Conservation (phyloP, 495 filamentous ascomycete genomes). For the Aspergillus bertholletiae region DNA sequence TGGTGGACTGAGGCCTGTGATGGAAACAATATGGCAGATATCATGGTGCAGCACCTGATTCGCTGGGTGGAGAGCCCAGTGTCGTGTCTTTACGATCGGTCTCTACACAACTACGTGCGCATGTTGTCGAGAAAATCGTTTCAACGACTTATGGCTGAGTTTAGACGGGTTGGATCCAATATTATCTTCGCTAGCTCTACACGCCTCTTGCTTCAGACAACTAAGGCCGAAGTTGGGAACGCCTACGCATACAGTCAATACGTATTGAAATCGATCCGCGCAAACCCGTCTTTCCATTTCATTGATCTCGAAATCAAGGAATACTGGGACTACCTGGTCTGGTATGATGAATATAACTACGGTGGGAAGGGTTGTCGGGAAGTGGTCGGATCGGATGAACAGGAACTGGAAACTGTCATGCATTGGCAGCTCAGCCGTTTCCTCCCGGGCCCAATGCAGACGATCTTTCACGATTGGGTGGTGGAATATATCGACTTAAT, state of each 20-base stretch:
- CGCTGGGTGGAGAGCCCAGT: slow-evolving; percentile 92
- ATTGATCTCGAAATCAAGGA: slow-evolving; percentile 97
- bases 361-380: slow-evolving; percentile 88
- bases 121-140: slow-evolving; percentile 97
- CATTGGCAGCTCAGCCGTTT: slow-evolving; percentile 95
- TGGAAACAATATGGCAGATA: slow-evolving; percentile 89
- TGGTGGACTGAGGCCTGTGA: slow-evolving; percentile 97
- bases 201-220: slow-evolving; percentile 88
- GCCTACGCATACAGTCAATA: slow-evolving; percentile 96
- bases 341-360: slow-evolving; percentile 99
- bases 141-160: slow-evolving; percentile 94
- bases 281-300: slow-evolving; percentile 94
- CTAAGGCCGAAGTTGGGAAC: slow-evolving; percentile 94
- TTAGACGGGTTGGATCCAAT: slow-evolving; percentile 90
- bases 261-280: slow-evolving; percentile 92
- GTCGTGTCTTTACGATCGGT: slow-evolving; percentile 92
- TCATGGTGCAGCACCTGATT: slow-evolving; percentile 96
- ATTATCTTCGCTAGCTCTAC: slow-evolving; percentile 88
- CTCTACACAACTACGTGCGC: slow-evolving; percentile 96
- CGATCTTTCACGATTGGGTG: slow-evolving; percentile 86
- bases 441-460: slow-evolving; percentile 74
- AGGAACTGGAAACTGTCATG: slow-evolving; percentile 91
- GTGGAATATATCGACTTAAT: slow-evolving; percentile 95
- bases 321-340: slow-evolving; percentile 99
- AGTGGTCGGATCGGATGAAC: slow-evolving; percentile 77